These are phyloP conservation scores for Phytophthora multivora DNA, from an alignment of 352 stramenopile species.

Conservation along the genomic window DNA sequence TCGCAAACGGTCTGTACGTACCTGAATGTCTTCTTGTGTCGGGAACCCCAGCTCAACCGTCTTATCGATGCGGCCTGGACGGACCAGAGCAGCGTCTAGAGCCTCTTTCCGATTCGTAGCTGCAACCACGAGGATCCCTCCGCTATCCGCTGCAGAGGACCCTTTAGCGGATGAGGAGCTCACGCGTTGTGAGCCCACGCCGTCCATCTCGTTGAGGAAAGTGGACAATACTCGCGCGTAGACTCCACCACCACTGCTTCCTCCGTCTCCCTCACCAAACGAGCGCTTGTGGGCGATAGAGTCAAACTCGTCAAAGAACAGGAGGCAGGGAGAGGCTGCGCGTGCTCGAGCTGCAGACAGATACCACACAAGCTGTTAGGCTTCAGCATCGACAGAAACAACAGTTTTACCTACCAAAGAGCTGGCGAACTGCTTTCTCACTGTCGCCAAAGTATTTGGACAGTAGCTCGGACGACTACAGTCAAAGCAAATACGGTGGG, in stretches of 20 bases:
- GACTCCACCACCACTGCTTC: conserved; percentile 52
- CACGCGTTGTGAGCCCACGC: conserved; percentile 49
- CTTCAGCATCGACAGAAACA: not conserved
- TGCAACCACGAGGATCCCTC: conserved; percentile 70
- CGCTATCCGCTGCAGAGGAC: conserved; percentile 11
- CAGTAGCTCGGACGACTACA: conserved; percentile 79
- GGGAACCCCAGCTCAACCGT: conserved; percentile 63
- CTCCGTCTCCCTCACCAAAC: conserved; percentile 51
- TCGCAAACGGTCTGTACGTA: conserved; percentile 15
- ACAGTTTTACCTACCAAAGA: conserved; percentile 62
- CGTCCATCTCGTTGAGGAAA: conserved; percentile 88
- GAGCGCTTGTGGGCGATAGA: conserved; percentile 80
- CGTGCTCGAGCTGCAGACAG: conserved; percentile 59
- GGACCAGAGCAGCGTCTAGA: conserved; percentile 74
- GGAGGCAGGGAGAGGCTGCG: conserved; percentile 67
- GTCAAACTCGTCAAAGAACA: conserved; percentile 90
- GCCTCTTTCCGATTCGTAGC: conserved; percentile 76
- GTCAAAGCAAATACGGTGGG: not conserved
- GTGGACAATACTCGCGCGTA: conserved; percentile 84
- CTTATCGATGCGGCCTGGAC: conserved; percentile 84
- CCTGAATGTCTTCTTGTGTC: conserved; percentile 49
- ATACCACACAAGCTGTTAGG: conserved; percentile 10
- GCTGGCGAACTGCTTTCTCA: conserved; percentile 76
- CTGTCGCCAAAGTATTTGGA: conserved; percentile 91
- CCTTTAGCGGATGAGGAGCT: conserved; percentile 20